Percentiles rank a stretch among this genome's conserved stretches.
Conservation (phyloP, 1,139 yeast species). For the Suhomyces taliae region DNA sequence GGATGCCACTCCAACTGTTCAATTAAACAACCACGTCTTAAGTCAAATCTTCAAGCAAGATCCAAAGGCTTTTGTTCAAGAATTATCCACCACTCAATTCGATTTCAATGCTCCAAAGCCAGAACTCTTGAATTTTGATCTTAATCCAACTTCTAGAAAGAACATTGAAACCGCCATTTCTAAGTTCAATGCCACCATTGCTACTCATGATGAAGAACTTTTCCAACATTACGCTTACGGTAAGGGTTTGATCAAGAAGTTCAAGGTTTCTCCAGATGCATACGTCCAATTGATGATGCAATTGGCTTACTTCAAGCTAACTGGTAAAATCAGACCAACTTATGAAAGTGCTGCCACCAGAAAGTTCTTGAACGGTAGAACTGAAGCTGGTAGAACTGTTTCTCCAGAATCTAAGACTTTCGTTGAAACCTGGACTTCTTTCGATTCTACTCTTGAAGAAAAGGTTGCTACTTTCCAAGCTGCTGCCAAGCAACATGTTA, state of each 20-base stretch:
- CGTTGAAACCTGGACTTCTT: constrained; percentile 73
- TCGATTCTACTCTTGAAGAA: constrained; percentile 52
- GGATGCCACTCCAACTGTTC: constrained; percentile 97
- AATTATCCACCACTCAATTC: constrained; percentile 18
- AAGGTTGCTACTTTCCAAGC: constrained; percentile 69
- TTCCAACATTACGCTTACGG: constrained; percentile 76
- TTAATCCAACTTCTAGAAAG: constrained; percentile 50
- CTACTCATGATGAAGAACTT: constrained; percentile 58
- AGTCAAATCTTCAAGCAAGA: constrained; percentile 52
- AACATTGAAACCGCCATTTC: constrained; percentile 58
- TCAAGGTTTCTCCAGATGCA: constrained; percentile 76
- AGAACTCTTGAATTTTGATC: constrained; percentile 39
- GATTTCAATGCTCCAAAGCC: constrained; percentile 21
- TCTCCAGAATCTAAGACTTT: constrained; percentile 72
- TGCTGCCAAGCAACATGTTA: constrained; percentile 76
- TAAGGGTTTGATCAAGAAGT: constrained; percentile 64
- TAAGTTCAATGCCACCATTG: constrained; percentile 53
- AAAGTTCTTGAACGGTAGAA: constrained; percentile 84
- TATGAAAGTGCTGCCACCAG: constrained; percentile 97
- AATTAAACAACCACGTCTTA: constrained; percentile 76
- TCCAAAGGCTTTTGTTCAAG: constrained; percentile 34
- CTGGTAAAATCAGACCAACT: constrained; percentile 84
- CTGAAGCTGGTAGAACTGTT: constrained; percentile 93
- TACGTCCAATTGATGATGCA: constrained; percentile 75
- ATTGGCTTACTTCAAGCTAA: constrained; percentile 74